phyloP scores from a whole-genome alignment of 345 rosid species.

The Lepidium aucheri region DNA sequence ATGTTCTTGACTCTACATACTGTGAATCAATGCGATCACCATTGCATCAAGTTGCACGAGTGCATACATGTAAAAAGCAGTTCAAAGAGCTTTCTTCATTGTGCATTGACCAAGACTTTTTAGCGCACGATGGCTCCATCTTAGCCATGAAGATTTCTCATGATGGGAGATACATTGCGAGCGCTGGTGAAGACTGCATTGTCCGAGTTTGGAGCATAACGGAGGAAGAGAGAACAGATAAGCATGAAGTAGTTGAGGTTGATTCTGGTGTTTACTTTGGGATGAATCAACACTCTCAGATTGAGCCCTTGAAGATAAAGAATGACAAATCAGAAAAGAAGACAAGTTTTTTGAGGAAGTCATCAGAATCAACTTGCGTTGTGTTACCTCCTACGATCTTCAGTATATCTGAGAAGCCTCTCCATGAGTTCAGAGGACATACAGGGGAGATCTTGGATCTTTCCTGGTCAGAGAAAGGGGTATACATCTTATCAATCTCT shows the following conservation, averaged over 20 bases:
- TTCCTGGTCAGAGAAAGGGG: slow-evolving; percentile 73
- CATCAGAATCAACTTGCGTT: slow-evolving; percentile 50
- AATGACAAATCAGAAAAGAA: slow-evolving; percentile 27
- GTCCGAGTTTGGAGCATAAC: slow-evolving; percentile 62
- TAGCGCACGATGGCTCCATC: slow-evolving; percentile 66
- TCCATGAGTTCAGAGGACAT: slow-evolving; percentile 66
- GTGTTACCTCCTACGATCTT: slow-evolving; percentile 59
- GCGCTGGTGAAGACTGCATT: slow-evolving; percentile 63
- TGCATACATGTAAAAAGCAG: slow-evolving; percentile 39
- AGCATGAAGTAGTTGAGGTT: slow-evolving; percentile 26
- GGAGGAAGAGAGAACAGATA: slow-evolving; percentile 41
- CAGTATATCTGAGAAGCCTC: slow-evolving; percentile 49
- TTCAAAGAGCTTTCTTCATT: slow-evolving; percentile 58
- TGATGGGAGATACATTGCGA: slow-evolving; percentile 64
- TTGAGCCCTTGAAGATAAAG: slow-evolving; percentile 31
- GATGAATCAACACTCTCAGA: slow-evolving; percentile 38
- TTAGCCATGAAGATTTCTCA: slow-evolving; percentile 65
- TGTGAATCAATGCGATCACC: slow-evolving; percentile 19
- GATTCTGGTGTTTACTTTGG: slow-evolving; percentile 55
- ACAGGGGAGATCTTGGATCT: slow-evolving; percentile 61
- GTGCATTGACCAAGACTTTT: slow-evolving; percentile 53
- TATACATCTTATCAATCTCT: slow-evolving; percentile 19
- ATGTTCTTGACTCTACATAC: slow-evolving; percentile 25
- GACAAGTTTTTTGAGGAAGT: slow-evolving; percentile 33
- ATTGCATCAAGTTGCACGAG: slow-evolving; percentile 24